Evolutionary conservation across 257 asterid species (phyloP).

Genomic region (Penstemon davidsonii): DNA sequence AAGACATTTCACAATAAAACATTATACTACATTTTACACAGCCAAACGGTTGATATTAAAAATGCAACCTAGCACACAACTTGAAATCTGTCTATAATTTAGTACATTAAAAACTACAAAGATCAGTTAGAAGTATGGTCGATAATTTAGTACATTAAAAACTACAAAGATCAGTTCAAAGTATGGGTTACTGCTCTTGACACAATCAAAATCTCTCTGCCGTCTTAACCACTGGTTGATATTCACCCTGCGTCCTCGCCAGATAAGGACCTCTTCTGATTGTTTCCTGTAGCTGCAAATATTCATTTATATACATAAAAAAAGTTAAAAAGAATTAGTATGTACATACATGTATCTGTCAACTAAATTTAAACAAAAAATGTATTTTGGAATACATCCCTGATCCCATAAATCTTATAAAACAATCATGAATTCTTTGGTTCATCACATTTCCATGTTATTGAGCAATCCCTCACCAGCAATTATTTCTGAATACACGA

Average conservation of each 20-base stretch:
- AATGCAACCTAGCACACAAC: too few species aligned
- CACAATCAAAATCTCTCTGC: conserved; percentile 68
- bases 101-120: too few species aligned
- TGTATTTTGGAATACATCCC: background rate
- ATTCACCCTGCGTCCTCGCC: conserved; percentile 57
- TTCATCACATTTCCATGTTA: background rate
- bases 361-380: background rate
- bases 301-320: background rate
- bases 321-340: background rate
- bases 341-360: background rate
- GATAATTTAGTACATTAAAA: too few species aligned
- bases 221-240: conserved; percentile 77
- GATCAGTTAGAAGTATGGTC: too few species aligned
- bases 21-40: too few species aligned
- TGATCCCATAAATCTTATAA: too few species aligned
- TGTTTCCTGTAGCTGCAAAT: conserved; percentile 78
- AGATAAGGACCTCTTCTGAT: conserved; percentile 81
- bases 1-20: too few species aligned
- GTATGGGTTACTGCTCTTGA: too few species aligned
- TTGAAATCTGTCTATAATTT: too few species aligned
- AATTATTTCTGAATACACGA: background rate
- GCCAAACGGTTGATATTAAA: too few species aligned
- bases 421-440: conserved; percentile 7
- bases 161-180: too few species aligned
- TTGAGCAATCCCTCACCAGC: background rate